Conservation (phyloP, 306 rosid genomes). For the Vigna nakashimae region DNA sequence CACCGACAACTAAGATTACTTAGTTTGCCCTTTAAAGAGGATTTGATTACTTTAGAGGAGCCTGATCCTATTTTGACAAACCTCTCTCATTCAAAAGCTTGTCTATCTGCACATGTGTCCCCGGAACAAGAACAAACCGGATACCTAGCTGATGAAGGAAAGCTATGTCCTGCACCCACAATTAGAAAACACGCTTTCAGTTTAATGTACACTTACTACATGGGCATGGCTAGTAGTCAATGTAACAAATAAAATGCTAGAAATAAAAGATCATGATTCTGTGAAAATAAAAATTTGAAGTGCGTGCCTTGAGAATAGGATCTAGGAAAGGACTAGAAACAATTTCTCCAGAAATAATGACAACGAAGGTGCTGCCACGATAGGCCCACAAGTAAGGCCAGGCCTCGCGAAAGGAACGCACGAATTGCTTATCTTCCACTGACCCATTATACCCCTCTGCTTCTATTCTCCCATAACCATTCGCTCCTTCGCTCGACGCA, state of each 20-base stretch:
- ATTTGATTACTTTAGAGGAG: neutral
- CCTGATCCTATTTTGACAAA: constrained; percentile 31
- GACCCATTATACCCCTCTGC: constrained; percentile 56
- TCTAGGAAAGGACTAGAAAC: constrained; percentile 71
- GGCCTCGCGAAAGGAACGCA: constrained; percentile 89
- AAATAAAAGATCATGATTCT: neutral
- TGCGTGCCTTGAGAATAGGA: constrained; percentile 83
- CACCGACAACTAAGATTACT: neutral
- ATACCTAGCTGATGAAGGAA: constrained; percentile 96
- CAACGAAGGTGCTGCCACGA: constrained; percentile 83
- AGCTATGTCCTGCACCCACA: constrained; percentile 86
- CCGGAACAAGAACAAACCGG: constrained; percentile 88
- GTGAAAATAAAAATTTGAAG: neutral
- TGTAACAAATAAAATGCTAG: neutral
- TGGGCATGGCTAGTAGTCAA: neutral
- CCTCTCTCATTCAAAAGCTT: constrained; percentile 85
- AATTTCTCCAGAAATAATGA: constrained; percentile 85
- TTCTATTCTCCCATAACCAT: constrained; percentile 49
- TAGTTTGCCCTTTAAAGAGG: neutral
- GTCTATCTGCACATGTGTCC: constrained; percentile 89
- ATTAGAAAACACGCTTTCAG: constrained; percentile 2
- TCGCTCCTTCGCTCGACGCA: constrained; percentile 40
- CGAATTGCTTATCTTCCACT: constrained; percentile 81
- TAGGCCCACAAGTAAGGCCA: constrained; percentile 96
- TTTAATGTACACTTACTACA: neutral